Evolutionary conservation across 306 rosid genomes (phyloP).

Genomic region (Delonix regia): DNA sequence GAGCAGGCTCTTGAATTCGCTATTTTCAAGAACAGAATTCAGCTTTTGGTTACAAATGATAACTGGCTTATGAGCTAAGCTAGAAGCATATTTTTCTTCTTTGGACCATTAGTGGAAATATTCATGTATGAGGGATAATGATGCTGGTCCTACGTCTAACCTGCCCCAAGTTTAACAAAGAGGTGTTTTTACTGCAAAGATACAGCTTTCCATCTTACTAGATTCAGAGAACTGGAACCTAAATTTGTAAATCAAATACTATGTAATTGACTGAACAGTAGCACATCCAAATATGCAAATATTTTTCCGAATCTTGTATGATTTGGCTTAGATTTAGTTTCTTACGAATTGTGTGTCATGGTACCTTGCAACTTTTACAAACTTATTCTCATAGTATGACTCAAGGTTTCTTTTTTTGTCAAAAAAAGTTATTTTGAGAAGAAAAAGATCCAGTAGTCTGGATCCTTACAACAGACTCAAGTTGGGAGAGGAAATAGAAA

Average conservation of each 20-base stretch:
- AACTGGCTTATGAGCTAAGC: conserved; percentile 5
- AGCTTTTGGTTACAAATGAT: conserved; percentile 5
- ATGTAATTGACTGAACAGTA: not conserved
- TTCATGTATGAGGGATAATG: not conserved
- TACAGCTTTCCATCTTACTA: conserved; percentile 6
- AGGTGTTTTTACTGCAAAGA: not conserved
- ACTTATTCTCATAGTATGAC: not conserved
- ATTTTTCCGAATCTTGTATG: not conserved
- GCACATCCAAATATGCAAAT: not conserved
- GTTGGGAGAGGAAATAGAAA: not conserved
- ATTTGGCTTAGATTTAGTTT: conserved; percentile 8
- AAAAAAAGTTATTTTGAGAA: not conserved
- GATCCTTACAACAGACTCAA: not conserved
- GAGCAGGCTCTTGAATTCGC: conserved; percentile 3
- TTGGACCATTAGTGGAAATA: conserved; percentile 1
- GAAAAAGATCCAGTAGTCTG: not conserved
- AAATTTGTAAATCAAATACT: conserved; percentile 27
- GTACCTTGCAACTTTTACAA: not conserved
- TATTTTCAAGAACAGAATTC: conserved; percentile 9
- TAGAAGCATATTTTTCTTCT: not conserved
- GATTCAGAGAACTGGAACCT: conserved; percentile 23
- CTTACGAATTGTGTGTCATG: not conserved
- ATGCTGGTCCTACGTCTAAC: not conserved
- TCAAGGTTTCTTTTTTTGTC: not conserved
- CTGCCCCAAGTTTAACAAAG: not conserved